Evolutionary conservation across 129 eudicot species (phyloP), one percentile per base, ranked within the genome.

Genomic region (Centrapalus pauciflorus): DNA sequence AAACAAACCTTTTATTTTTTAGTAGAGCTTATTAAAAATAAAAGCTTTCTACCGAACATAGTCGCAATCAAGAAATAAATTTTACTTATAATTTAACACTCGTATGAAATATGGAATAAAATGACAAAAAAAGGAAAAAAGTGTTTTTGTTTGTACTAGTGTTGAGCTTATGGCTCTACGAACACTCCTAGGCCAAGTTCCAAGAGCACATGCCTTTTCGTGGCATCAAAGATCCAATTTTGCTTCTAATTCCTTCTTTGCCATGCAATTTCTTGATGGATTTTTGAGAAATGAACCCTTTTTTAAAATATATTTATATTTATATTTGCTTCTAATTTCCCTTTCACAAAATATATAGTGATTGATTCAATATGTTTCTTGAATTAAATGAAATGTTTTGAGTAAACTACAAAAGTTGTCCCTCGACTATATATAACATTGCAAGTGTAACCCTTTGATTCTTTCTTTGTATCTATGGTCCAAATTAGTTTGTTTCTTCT

Each of bases 221-320:
- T 46, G 72, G 29, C 23, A 66, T 17, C 60, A 65, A 73, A 56
- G 60, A 74, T 74, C 79, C 66, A 73, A 64, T 65, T 65, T 65
- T 64, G 72, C 32, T 55, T 65, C 30, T 3, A 5, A 23, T 21
- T 74, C 64, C 59, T 23, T 56, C 10, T 56, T 66, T 34, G 49
- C 5, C 52, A 17, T 43, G 57, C 61, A 65, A 74, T 33, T 65
- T 19, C 5, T 65, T 30, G 23, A 55, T 24, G 14, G 4, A 23
- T 58, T 21, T 21, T 38, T 20, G n/a, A 73, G 2, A 37, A 27
- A 28, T 64, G 24, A 2, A 64, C 14, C 25, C 0, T 43, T 58
- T 29, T 12, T 5, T n/a, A n/a, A n/a, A n/a, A n/a, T n/a, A n/a
- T n/a, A 16, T 34, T 72, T 58, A n/a, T n/a, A 9, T 9, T 13